Percentiles rank a stretch among this genome's conserved stretches.
Conservation (phyloP, 805 yeast genomes). For the Saccharomycopsis sp. region DNA sequence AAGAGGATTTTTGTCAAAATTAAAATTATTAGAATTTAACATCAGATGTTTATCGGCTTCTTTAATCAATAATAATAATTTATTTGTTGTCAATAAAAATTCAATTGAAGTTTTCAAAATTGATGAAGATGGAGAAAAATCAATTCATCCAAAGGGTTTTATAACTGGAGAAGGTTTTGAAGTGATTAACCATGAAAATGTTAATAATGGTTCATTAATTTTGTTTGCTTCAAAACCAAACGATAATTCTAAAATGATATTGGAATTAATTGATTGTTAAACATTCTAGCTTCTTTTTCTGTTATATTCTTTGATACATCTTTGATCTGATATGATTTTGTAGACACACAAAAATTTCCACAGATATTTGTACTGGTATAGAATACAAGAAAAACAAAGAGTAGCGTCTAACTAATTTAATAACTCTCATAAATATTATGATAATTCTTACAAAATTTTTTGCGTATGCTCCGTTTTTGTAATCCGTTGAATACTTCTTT, state of each 20-base stretch:
- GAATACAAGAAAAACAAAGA: too few relatives aligned
- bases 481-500: too few relatives aligned
- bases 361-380: too few relatives aligned
- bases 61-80: conserved; percentile 1
- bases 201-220: not conserved
- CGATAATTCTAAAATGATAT: not conserved
- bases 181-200: conserved; percentile 1
- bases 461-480: too few relatives aligned
- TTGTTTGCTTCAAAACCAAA: conserved; percentile 5
- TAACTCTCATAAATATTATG: too few relatives aligned
- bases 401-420: too few relatives aligned
- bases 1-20: conserved; percentile 14
- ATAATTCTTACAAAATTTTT: too few relatives aligned
- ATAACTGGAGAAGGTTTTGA: conserved; percentile 14
- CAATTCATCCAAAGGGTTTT: not conserved
- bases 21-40: conserved; percentile 12
- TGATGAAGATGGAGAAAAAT: not conserved
- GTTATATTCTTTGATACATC: too few relatives aligned
- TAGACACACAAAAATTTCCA: too few relatives aligned
- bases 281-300: too few relatives aligned
- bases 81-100: conserved; percentile 5
- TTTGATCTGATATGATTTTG: too few relatives aligned
- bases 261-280: conserved; percentile 6
- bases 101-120: conserved; percentile 14
- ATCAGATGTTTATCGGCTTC: conserved; percentile 6